These are phyloP conservation scores for Pisolithus orientalis DNA, from an alignment of 768 basidiomycete genomes.

Conservation along the genomic window DNA sequence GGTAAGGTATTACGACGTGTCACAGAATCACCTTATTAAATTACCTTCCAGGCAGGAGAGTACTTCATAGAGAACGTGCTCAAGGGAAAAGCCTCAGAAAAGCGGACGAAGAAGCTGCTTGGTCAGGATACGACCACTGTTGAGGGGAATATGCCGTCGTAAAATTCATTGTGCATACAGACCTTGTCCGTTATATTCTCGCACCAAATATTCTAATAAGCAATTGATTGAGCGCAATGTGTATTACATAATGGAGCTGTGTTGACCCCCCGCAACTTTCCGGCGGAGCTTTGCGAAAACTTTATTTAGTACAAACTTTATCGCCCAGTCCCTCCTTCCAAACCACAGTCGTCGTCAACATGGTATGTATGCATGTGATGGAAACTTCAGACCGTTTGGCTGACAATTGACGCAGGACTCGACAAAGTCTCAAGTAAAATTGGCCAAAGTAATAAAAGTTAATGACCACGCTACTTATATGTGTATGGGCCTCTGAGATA, in stretches of 20 bases:
- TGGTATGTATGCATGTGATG: slow-evolving; percentile 14
- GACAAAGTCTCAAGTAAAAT: slow-evolving; percentile 90
- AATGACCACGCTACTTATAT: slow-evolving; percentile 1
- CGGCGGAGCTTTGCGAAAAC: slow-evolving; percentile 19
- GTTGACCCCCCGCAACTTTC: not conserved
- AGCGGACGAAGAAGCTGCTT: slow-evolving; percentile 30
- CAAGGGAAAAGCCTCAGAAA: slow-evolving; percentile 48
- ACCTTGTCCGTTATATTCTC: not conserved
- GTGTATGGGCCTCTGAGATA: not conserved
- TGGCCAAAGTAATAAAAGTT: slow-evolving; percentile 97
- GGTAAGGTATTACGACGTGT: slow-evolving; percentile 40
- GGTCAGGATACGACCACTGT: slow-evolving; percentile 11
- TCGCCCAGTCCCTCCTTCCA: slow-evolving; percentile 6
- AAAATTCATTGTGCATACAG: not conserved
- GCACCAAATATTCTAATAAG: no score
- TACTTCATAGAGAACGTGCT: slow-evolving; percentile 92
- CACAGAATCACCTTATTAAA: not conserved
- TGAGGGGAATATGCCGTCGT: not conserved
- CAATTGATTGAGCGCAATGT: no score
- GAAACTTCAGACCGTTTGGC: not conserved
- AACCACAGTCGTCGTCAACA: slow-evolving; percentile 8
- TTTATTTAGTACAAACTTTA: slow-evolving; percentile 15
- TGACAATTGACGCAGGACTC: slow-evolving; percentile 47
- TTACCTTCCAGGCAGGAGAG: slow-evolving; percentile 73
- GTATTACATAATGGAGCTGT: not conserved